These are phyloP conservation scores for Teratosphaeria gauchensis DNA, from an alignment of 2,329 filamentous ascomycete species.

Conservation along the genomic window DNA sequence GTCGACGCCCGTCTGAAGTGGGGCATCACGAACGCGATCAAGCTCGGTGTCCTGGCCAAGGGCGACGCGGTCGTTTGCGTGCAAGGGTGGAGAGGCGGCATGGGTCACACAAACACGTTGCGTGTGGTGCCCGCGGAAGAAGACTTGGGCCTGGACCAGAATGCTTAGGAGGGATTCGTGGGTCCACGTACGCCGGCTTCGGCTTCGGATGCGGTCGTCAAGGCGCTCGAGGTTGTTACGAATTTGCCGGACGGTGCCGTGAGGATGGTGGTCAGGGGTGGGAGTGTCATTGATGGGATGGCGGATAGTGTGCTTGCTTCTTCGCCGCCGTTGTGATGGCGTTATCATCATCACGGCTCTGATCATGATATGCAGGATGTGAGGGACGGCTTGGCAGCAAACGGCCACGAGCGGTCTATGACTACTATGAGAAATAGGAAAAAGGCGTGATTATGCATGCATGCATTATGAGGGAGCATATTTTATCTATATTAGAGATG, in stretches of 20 bases:
- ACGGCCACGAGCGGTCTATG: not conserved
- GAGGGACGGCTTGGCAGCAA: not conserved
- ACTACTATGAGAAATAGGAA: too few relatives aligned
- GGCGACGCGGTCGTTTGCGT: conserved; percentile 73
- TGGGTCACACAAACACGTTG: conserved; percentile 81
- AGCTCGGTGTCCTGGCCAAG: conserved; percentile 63
- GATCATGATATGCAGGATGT: too few relatives aligned
- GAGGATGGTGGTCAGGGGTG: not conserved
- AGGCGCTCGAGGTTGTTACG: not conserved
- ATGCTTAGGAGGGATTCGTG: conserved; percentile 29
- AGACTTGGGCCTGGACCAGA: conserved; percentile 40
- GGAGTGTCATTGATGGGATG: not conserved
- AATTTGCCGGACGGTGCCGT: not conserved
- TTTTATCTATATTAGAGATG: not conserved
- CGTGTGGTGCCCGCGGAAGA: conserved; percentile 43
- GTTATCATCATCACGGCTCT: not conserved
- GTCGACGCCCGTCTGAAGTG: conserved; percentile 96
- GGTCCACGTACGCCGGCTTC: too few relatives aligned
- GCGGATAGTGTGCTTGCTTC: not conserved
- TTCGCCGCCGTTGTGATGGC: not conserved
- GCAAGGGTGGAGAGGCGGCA: conserved; percentile 83
- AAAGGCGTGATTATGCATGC: not conserved
- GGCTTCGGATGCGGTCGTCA: not conserved
- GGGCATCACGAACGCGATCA: conserved; percentile 80
- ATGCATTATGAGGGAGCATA: not conserved